Base-by-base conservation (phyloP, 768 basidiomycete species). In the Boletus barrowsii region DNA sequence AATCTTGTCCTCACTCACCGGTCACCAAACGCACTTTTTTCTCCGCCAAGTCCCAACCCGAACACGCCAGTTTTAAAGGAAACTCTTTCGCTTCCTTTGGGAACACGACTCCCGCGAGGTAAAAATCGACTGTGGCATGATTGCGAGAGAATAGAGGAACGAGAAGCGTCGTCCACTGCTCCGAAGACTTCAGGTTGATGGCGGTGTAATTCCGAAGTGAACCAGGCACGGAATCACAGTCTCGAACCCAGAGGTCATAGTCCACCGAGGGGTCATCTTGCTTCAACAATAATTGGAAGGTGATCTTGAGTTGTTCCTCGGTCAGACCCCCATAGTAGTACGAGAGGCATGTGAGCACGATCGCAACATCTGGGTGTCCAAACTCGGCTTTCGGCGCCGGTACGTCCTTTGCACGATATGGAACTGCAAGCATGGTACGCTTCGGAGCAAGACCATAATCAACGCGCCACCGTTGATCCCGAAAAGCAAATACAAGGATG, bases 31-130 rank as follows among this genome's bases (percentile, higher is more conserved):
- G 43, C 3, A 37, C 29, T 43, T 70, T 77, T 3, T 50, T 54
- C 47, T 76, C 75, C 0, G 76, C 79, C 37, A 83, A 63, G 67
- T 83, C 82, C 82, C 81, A 83, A 0, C 74, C 74, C 2, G 76
- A 78, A 13, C 80, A 76, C 4, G 76, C 59, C n/a, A 83, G 65
- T 57, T 79, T 82, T 11, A 57, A 50, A 2, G 72, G 73, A 55
- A 81, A 83, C 26, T 79, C 73, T 46, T 76, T 80, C 0, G 76
- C 79, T 42, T 75, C 74, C 32, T 72, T 76, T 4, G 81, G 81
- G 52, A 83, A 80, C 4, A 83, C 80, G 1, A 78, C 60, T 14
- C 66, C 60, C 0, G 73, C 61, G 13, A 83, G 66, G 62, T 68
- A 83, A 59, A 83, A 83, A 29, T 82, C 69, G 18, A 83, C 58